Conservation (phyloP, 1,139 yeast genomes). For the Debaryomycetaceae sp. region DNA sequence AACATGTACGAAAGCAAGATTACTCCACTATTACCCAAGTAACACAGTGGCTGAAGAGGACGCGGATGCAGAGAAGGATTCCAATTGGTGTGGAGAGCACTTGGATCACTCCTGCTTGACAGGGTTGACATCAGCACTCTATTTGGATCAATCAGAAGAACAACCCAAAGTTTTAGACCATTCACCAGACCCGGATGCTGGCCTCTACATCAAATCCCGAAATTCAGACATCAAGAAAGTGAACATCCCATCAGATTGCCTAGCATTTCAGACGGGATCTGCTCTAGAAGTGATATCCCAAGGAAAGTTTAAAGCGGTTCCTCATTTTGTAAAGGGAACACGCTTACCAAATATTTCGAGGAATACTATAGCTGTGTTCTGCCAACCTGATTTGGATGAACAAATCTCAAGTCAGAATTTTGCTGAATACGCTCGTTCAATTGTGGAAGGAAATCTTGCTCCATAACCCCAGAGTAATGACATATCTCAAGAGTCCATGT, state of each 20-base stretch:
- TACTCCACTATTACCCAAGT: conserved; percentile 51
- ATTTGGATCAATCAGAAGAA: conserved; percentile 37
- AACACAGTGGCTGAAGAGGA: neutral
- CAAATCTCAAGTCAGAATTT: conserved; percentile 40
- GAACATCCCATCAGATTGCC: conserved; percentile 51
- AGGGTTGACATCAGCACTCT: conserved; percentile 57
- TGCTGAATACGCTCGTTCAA: conserved; percentile 45
- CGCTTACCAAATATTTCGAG: conserved; percentile 36
- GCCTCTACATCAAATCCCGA: conserved; percentile 52
- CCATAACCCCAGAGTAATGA: conserved; percentile 10
- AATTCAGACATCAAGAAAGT: conserved; percentile 46
- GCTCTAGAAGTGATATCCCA: conserved; percentile 52
- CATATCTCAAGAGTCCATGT: too few relatives aligned
- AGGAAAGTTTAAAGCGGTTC: conserved; percentile 56
- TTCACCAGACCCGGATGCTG: conserved; percentile 47
- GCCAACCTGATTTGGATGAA: conserved; percentile 59
- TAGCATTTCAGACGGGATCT: conserved; percentile 67
- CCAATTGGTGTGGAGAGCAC: conserved; percentile 66
- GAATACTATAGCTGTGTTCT: conserved; percentile 61
- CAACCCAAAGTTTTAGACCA: conserved; percentile 17
- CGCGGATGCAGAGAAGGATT: conserved; percentile 15
- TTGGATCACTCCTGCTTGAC: conserved; percentile 62
- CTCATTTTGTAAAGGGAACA: conserved; percentile 55
- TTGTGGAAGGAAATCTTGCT: conserved; percentile 26
- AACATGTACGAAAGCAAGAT: conserved; percentile 57